Evolutionary conservation across 139 green algal genomes (phyloP).

Genomic region (Edaphochlamys debaryana): DNA sequence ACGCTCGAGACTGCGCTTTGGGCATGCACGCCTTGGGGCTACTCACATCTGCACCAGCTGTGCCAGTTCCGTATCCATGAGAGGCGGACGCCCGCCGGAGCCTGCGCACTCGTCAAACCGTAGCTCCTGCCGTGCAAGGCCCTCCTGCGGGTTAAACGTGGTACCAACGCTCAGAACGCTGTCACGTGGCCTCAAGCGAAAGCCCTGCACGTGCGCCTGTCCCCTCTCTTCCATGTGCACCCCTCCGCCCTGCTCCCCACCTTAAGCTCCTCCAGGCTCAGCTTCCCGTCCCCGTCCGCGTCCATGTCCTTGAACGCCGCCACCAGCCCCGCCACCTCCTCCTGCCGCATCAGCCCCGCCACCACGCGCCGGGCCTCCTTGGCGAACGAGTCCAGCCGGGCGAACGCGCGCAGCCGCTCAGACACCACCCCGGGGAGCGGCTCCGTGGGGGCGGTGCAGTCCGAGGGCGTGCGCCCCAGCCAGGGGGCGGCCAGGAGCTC

Average conservation of each 20-base stretch:
- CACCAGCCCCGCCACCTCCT: constrained; percentile 55
- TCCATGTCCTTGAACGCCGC: constrained; percentile 64
- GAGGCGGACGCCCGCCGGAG: not conserved
- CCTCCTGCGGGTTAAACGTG: constrained; percentile 50
- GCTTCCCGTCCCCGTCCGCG: constrained; percentile 47
- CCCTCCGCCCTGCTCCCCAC: not conserved
- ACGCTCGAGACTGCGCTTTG: too few relatives aligned
- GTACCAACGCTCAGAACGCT: too few relatives aligned
- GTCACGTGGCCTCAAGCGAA: not conserved
- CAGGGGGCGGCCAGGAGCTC: constrained; percentile 56
- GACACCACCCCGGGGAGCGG: constrained; percentile 67
- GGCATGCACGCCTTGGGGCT: too few relatives aligned
- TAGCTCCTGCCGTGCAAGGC: constrained; percentile 65
- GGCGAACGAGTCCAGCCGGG: constrained; percentile 77
- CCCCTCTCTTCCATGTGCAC: fast-evolving
- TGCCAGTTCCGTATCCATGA: constrained; percentile 36
- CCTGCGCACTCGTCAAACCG: not conserved
- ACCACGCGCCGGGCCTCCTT: constrained; percentile 62
- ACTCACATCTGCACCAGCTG: too few relatives aligned
- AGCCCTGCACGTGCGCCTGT: not conserved
- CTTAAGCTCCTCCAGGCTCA: constrained; percentile 24
- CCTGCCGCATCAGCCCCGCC: constrained; percentile 61
- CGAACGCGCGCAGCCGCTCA: constrained; percentile 86
- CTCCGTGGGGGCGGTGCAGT: not conserved
- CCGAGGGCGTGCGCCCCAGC: constrained; percentile 2